Percentiles rank a stretch among this genome's conserved stretches.
phyloP scores from a whole-genome alignment of 2,329 filamentous ascomycete genomes.

The Helotiales sp. region DNA sequence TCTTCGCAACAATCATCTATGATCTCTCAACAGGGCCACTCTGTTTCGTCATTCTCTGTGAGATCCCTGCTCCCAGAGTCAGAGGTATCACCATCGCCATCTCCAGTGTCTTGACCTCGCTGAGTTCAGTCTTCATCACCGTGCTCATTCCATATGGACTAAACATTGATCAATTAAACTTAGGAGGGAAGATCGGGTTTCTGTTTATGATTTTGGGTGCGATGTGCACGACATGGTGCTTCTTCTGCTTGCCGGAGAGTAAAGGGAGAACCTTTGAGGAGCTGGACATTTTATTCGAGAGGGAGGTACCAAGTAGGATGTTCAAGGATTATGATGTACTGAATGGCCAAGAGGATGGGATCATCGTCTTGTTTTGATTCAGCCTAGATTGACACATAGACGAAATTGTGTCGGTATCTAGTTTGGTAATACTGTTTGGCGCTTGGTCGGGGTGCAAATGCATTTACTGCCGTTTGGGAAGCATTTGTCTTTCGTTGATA shows the following conservation, averaged over 20 bases:
- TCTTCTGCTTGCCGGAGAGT: constrained; percentile 10
- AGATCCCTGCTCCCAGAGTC: constrained; percentile 9
- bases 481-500: too few relatives aligned
- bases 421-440: too few relatives aligned
- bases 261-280: constrained; percentile 13
- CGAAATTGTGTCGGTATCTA: too few relatives aligned
- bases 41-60: constrained; percentile 30
- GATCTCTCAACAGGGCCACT: constrained; percentile 52
- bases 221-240: constrained; percentile 1
- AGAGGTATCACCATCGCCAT: constrained; percentile 28
- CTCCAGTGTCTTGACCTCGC: background rate
- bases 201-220: constrained; percentile 14
- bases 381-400: too few relatives aligned
- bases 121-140: background rate
- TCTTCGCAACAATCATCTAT: constrained; percentile 41
- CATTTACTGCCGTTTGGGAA: too few relatives aligned
- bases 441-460: too few relatives aligned
- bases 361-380: background rate
- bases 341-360: background rate
- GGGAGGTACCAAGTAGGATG: background rate
- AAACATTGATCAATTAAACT: constrained; percentile 33
- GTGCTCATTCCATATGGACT: constrained; percentile 10
- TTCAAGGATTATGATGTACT: constrained; percentile 3
- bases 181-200: constrained; percentile 21
- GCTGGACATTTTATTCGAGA: constrained; percentile 10